Evolutionary conservation across 768 basidiomycete species (phyloP).

Genomic region (Plicaturopsis crispa): DNA sequence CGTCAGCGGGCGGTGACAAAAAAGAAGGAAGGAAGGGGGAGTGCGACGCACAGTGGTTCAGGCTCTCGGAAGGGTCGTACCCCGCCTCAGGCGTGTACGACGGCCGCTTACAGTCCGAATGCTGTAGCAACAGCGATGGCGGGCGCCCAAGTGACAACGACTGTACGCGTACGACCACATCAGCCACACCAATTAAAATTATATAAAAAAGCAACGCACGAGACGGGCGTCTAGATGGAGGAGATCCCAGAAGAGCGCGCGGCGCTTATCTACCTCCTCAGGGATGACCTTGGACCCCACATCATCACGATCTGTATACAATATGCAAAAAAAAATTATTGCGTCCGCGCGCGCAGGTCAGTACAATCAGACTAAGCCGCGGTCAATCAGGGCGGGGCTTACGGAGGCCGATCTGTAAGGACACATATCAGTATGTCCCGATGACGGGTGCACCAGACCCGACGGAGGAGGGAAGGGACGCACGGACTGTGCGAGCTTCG

Average conservation of each 20-base stretch:
- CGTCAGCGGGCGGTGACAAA: not conserved
- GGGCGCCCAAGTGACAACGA: slow-evolving; percentile 69
- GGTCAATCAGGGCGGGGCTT: slow-evolving; percentile 25
- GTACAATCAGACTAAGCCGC: too few species aligned
- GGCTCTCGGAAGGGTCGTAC: slow-evolving; percentile 48
- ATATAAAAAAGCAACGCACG: slow-evolving; percentile 31
- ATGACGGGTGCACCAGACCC: too few species aligned
- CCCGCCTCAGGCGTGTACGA: slow-evolving; percentile 37
- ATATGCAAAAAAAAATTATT: too few species aligned
- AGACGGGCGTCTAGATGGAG: slow-evolving; percentile 61
- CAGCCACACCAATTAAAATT: slow-evolving; percentile 8
- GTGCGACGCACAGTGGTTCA: not conserved
- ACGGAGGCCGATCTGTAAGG: slow-evolving; percentile 60
- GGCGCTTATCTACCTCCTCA: slow-evolving; percentile 64
- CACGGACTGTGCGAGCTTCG: slow-evolving; percentile 67
- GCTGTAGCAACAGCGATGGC: slow-evolving; percentile 55
- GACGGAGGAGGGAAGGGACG: too few species aligned
- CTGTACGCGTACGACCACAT: too few species aligned
- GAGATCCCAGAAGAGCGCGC: slow-evolving; percentile 69
- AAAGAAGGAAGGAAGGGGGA: slow-evolving; percentile 1
- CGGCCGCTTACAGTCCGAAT: slow-evolving; percentile 53
- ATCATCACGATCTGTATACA: slow-evolving; percentile 53
- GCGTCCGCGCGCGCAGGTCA: too few species aligned
- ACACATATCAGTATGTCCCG: slow-evolving; percentile 38
- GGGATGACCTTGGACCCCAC: slow-evolving; percentile 59